Percentiles rank a stretch among this genome's conserved stretches.
These are phyloP conservation scores for Venturia asperata DNA, from an alignment of 2,329 filamentous ascomycete genomes.

Conservation along the genomic window DNA sequence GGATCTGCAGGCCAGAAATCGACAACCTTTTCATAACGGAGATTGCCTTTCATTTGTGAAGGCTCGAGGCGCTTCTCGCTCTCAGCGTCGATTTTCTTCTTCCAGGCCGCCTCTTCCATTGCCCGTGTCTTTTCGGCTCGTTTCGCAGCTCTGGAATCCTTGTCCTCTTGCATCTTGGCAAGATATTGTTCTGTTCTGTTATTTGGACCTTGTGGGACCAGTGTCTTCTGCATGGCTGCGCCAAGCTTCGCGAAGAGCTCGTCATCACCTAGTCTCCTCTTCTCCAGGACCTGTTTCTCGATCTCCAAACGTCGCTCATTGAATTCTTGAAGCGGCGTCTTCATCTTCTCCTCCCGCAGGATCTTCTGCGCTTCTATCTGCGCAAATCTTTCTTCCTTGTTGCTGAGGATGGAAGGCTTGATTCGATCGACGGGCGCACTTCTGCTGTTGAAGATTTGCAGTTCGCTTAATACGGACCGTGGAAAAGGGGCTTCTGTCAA, in stretches of 20 bases:
- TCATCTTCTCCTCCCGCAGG: constrained; percentile 9
- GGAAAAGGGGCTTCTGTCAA: constrained; percentile 75
- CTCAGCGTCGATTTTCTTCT: neutral
- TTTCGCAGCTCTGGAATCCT: neutral
- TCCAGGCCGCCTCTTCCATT: constrained; percentile 2
- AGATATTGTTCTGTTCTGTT: neutral
- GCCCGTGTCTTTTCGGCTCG: neutral
- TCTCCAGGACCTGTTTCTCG: constrained; percentile 6
- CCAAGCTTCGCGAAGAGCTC: constrained; percentile 9
- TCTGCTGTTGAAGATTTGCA: constrained; percentile 69
- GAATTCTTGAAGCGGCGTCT: constrained; percentile 4
- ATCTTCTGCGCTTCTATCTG: neutral
- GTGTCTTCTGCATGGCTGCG: neutral
- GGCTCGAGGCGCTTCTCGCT: constrained; percentile 1
- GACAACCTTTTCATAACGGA: constrained; percentile 9
- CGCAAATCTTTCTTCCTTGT: neutral
- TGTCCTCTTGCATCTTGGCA: neutral
- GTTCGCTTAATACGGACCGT: constrained; percentile 68
- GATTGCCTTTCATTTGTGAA: neutral
- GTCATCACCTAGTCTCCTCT: constrained; percentile 6
- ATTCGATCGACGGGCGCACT: constrained; percentile 1
- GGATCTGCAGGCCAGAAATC: constrained; percentile 4
- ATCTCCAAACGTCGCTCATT: constrained; percentile 1
- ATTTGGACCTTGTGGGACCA: neutral
- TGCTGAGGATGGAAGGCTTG: constrained; percentile 5